Evolutionary conservation across 2,329 filamentous ascomycete species (phyloP).

Genomic region (Hypoxylon sp.): DNA sequence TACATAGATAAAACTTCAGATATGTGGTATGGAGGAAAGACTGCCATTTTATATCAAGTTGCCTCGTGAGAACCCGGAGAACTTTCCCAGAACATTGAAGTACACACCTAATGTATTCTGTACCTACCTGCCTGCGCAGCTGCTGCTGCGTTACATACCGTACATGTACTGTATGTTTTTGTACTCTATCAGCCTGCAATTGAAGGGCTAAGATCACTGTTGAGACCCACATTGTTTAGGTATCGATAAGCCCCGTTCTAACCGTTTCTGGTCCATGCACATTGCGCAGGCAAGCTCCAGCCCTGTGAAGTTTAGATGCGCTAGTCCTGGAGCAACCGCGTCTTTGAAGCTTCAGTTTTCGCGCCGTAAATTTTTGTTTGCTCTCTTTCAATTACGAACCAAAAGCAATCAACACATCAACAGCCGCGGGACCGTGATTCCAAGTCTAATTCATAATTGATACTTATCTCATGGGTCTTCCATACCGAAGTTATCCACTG

Average conservation of each 20-base stretch:
- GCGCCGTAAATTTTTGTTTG: conserved; percentile 42
- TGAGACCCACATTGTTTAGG: background rate
- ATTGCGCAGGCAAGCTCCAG: conserved; percentile 10
- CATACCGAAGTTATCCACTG: conserved; percentile 12
- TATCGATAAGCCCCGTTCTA: background rate
- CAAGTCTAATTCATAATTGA: background rate
- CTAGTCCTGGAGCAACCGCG: conserved; percentile 33
- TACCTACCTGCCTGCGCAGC: conserved; percentile 1
- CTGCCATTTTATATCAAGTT: conserved; percentile 41
- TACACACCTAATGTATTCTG: background rate
- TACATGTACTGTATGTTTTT: no score
- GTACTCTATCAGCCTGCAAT: no score
- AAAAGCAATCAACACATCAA: conserved; percentile 8
- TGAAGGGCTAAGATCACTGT: background rate
- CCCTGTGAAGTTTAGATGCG: conserved; percentile 28
- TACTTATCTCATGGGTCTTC: conserved; percentile 20
- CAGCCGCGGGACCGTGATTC: background rate
- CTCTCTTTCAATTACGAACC: background rate
- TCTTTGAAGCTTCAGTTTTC: conserved; percentile 39
- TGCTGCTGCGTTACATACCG: no score
- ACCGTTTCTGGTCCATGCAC: conserved; percentile 17
- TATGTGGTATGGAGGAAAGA: conserved; percentile 27
- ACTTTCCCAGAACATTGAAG: conserved; percentile 13
- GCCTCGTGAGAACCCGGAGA: conserved; percentile 45
- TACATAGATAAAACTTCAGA: conserved; percentile 6